These are phyloP conservation scores for Cercospora sesami DNA, from an alignment of 2,329 filamentous ascomycete species.

Conservation along the genomic window DNA sequence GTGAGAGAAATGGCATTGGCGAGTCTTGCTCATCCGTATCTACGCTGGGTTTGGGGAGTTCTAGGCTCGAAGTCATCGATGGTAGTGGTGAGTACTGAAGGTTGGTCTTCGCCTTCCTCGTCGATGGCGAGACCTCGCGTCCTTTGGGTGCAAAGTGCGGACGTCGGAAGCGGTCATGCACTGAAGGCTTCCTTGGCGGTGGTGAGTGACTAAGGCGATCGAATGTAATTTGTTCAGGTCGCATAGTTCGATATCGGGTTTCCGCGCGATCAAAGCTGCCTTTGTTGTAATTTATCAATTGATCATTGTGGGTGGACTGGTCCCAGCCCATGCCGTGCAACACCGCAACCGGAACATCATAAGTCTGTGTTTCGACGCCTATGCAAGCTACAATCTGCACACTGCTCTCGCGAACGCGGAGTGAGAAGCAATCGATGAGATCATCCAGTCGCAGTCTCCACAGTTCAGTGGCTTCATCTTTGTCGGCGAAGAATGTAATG, in stretches of 20 bases:
- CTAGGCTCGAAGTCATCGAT: constrained; percentile 34
- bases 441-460: constrained; percentile 26
- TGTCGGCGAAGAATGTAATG: constrained; percentile 26
- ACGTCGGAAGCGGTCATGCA: background rate
- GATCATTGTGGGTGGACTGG: constrained; percentile 1
- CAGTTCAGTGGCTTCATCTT: constrained; percentile 22
- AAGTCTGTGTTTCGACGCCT: constrained; percentile 18
- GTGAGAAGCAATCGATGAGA: constrained; percentile 25
- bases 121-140: background rate
- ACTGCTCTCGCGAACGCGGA: constrained; percentile 12
- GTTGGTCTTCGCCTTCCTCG: background rate
- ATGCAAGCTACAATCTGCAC: constrained; percentile 22
- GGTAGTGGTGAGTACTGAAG: constrained; percentile 4
- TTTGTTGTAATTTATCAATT: background rate
- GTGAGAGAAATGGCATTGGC: constrained; percentile 38
- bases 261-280: background rate
- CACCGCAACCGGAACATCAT: constrained; percentile 24
- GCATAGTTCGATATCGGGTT: background rate
- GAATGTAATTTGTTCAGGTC: constrained; percentile 15
- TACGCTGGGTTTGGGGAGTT: constrained; percentile 27
- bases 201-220: constrained; percentile 11
- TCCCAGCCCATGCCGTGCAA: constrained; percentile 28
- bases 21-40: constrained; percentile 26
- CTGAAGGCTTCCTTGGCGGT: background rate
- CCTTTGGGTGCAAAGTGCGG: background rate